phyloP scores from a whole-genome alignment of 1,284 basidiomycete genomes.

The Pseudozyma pruni region DNA sequence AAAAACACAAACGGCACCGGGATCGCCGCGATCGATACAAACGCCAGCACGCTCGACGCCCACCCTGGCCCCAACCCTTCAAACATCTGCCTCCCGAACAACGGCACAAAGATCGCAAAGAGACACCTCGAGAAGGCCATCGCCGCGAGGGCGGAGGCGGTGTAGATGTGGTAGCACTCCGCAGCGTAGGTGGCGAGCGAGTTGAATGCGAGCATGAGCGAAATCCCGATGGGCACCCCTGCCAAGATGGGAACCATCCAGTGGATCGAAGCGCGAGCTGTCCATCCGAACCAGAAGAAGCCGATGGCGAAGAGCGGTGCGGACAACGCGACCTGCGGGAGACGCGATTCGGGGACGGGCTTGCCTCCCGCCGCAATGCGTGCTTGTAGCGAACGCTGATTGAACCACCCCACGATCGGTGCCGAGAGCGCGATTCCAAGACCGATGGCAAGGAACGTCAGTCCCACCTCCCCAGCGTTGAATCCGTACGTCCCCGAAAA shows the following conservation, averaged over 20 bases:
- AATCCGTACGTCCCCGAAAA: slow-evolving; percentile 47
- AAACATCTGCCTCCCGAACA: slow-evolving; percentile 42
- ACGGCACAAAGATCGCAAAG: slow-evolving; percentile 45
- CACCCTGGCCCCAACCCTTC: slow-evolving; percentile 24
- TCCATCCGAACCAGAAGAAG: slow-evolving; percentile 55
- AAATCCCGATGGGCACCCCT: slow-evolving; percentile 29
- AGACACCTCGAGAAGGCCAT: slow-evolving; percentile 49
- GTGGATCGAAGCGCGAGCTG: slow-evolving; percentile 35
- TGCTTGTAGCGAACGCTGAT: slow-evolving; percentile 24
- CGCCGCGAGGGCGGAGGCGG: slow-evolving; percentile 43
- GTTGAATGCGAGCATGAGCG: slow-evolving; percentile 43
- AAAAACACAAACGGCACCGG: slow-evolving; percentile 44
- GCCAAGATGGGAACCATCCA: slow-evolving; percentile 47
- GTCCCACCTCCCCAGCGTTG: slow-evolving; percentile 45
- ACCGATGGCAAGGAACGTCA: slow-evolving; percentile 42
- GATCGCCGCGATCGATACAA: slow-evolving; percentile 27
- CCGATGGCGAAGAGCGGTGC: slow-evolving; percentile 33
- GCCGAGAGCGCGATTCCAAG: slow-evolving; percentile 40
- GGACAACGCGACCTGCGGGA: slow-evolving; percentile 30
- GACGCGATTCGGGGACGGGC: slow-evolving; percentile 36
- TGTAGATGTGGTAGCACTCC: slow-evolving; percentile 48
- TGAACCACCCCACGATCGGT: slow-evolving; percentile 36
- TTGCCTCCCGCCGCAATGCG: slow-evolving; percentile 28
- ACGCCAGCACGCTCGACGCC: slow-evolving; percentile 32
- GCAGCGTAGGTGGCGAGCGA: slow-evolving; percentile 41